Percentiles rank a stretch among this genome's conserved stretches.
Conservation (phyloP, 441 rosid species). For the Croton setiger region DNA sequence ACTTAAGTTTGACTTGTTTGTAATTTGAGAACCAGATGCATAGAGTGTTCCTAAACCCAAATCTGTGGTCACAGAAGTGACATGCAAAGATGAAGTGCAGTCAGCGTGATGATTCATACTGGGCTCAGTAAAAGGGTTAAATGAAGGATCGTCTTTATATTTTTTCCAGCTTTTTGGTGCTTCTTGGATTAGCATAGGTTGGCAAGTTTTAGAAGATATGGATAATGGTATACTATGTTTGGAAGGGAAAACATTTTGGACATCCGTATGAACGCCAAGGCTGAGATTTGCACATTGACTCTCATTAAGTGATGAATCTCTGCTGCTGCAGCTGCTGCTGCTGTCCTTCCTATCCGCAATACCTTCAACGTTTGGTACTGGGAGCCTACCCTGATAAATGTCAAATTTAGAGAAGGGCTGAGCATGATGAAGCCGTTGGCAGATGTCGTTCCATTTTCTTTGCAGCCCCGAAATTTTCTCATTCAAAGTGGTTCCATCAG, state of each 20-base stretch:
- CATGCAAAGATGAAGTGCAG: conserved; percentile 33
- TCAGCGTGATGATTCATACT: conserved; percentile 24
- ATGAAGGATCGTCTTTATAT: conserved; percentile 22
- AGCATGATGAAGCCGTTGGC: conserved; percentile 47
- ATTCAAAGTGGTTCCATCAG: conserved; percentile 40
- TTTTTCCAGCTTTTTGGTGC: conserved; percentile 27
- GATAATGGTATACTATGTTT: conserved; percentile 11
- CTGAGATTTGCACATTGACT: conserved; percentile 21
- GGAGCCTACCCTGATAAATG: conserved; percentile 28
- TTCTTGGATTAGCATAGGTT: conserved; percentile 28
- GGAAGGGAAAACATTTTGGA: conserved; percentile 21
- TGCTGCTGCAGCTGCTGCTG: conserved; percentile 23
- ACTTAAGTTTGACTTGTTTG: conserved; percentile 23
- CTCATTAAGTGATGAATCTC: conserved; percentile 21
- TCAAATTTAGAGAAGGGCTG: conserved; percentile 36
- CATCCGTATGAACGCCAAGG: conserved; percentile 19
- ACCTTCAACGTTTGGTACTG: conserved; percentile 22
- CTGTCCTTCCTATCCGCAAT: conserved; percentile 31
- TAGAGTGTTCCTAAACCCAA: conserved; percentile 55
- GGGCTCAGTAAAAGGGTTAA: conserved; percentile 18
- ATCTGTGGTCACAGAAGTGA: conserved; percentile 55
- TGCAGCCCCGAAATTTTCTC: conserved; percentile 37
- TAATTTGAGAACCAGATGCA: conserved; percentile 37
- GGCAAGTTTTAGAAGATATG: conserved; percentile 23
- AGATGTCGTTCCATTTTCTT: conserved; percentile 59